Evolutionary conservation across 176 grass and related monocot genomes (phyloP).

Genomic region (Oryza longistaminata): DNA sequence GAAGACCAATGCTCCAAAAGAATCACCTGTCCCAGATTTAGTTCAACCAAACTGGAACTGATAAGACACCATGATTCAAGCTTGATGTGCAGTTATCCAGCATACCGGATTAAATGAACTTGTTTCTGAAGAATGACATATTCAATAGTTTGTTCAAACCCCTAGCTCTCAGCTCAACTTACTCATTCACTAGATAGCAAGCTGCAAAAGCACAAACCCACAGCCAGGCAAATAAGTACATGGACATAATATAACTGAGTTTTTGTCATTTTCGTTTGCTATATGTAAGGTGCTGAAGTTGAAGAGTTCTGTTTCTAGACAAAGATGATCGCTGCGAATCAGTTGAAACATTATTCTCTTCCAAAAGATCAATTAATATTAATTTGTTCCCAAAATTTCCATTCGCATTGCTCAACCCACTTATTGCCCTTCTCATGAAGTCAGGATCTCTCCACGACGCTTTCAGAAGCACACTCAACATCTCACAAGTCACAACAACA

Average conservation of each 20-base stretch:
- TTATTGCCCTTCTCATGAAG: slow-evolving; percentile 27
- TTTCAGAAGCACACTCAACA: slow-evolving; percentile 84
- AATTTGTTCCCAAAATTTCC: slow-evolving; percentile 1
- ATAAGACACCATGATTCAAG: background rate
- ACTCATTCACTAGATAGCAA: background rate
- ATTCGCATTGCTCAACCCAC: background rate
- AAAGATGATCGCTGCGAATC: background rate
- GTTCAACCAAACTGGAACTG: background rate
- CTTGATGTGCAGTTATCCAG: background rate
- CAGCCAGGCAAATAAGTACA: background rate
- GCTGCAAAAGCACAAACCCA: background rate
- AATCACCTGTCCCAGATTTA: background rate
- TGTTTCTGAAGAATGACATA: background rate
- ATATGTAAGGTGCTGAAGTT: background rate
- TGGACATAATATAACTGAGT: too few relatives aligned
- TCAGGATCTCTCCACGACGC: slow-evolving; percentile 77
- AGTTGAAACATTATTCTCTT: background rate
- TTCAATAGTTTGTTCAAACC: background rate
- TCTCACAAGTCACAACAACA: slow-evolving; percentile 29
- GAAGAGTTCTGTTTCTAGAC: background rate
- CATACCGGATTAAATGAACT: background rate
- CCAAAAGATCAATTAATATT: too few relatives aligned
- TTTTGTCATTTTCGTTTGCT: too few relatives aligned
- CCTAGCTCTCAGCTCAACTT: background rate
- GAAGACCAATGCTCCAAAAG: background rate